phyloP scores from a whole-genome alignment of 2,329 filamentous ascomycete species.

The Calonectria honghensis region DNA sequence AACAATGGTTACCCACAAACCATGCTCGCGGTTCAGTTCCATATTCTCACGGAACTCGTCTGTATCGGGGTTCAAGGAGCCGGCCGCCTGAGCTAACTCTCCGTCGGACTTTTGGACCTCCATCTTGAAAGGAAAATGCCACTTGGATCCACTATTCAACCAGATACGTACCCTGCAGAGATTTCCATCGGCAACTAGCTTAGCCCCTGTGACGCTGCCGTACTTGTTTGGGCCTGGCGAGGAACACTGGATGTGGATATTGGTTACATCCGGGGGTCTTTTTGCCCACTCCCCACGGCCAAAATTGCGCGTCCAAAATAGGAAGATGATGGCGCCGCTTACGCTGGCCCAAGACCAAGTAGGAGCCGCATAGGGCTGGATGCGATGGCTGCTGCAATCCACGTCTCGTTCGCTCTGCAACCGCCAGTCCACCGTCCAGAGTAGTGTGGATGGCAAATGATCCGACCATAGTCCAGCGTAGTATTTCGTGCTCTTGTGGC shows the following conservation, averaged over 20 bases:
- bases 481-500: neutral
- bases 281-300: constrained; percentile 13
- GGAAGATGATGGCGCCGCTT: neutral
- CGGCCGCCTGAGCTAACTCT: neutral
- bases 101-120: neutral
- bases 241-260: neutral
- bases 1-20: neutral
- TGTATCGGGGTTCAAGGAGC: neutral
- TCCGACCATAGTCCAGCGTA: constrained; percentile 26
- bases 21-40: neutral
- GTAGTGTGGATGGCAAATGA: constrained; percentile 14
- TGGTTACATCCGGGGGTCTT: neutral
- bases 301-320: constrained; percentile 19
- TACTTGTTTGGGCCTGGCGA: constrained; percentile 1
- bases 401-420: neutral
- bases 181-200: neutral
- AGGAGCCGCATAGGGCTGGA: neutral
- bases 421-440: constrained; percentile 15
- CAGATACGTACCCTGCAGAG: constrained; percentile 17
- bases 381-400: neutral
- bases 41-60: neutral
- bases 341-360: constrained; percentile 27
- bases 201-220: constrained; percentile 4
- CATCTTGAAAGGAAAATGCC: constrained; percentile 22
- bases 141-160: neutral